Percentiles rank a stretch among this genome's conserved stretches.
phyloP scores from a whole-genome alignment of 441 rosid species.

The Erysimum cheiri region DNA sequence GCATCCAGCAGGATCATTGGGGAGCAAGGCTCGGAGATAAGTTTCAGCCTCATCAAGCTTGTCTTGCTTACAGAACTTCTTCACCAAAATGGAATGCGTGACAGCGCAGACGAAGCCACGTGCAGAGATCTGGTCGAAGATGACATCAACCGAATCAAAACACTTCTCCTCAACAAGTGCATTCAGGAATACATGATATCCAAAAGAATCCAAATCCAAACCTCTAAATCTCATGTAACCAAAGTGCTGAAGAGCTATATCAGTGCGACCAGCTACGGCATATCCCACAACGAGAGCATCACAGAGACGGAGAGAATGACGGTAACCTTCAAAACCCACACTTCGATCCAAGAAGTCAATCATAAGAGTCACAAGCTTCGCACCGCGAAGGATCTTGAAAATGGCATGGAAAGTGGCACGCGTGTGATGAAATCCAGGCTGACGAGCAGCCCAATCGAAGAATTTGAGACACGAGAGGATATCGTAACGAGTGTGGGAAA shows the following conservation, averaged over 20 bases:
- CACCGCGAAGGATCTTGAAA: conserved; percentile 66
- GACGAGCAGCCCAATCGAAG: conserved; percentile 97
- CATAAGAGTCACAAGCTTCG: conserved; percentile 55
- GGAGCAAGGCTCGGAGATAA: conserved; percentile 50
- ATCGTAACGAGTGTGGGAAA: conserved; percentile 53
- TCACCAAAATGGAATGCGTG: conserved; percentile 63
- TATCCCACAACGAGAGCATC: conserved; percentile 77
- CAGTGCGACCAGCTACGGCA: conserved; percentile 74
- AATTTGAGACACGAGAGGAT: conserved; percentile 79
- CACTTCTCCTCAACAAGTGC: conserved; percentile 69
- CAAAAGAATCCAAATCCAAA: conserved; percentile 63
- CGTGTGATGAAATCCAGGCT: conserved; percentile 64
- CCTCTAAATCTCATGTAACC: conserved; percentile 81
- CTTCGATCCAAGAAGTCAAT: conserved; percentile 56
- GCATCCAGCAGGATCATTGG: conserved; percentile 40
- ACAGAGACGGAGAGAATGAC: conserved; percentile 46
- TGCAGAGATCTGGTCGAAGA: conserved; percentile 58
- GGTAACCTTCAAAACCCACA: conserved; percentile 30
- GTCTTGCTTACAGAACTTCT: conserved; percentile 65
- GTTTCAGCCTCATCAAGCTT: conserved; percentile 61
- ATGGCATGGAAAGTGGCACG: conserved; percentile 68
- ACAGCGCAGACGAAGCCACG: conserved; percentile 57
- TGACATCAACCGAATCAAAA: conserved; percentile 54
- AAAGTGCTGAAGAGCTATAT: conserved; percentile 69
- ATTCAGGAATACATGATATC: conserved; percentile 74